A percentile compares a stretch with the other conserved stretches of the same genome.
Evolutionary conservation across 495 filamentous ascomycete species (phyloP).

Genomic region (Aspergillus ostianus): DNA sequence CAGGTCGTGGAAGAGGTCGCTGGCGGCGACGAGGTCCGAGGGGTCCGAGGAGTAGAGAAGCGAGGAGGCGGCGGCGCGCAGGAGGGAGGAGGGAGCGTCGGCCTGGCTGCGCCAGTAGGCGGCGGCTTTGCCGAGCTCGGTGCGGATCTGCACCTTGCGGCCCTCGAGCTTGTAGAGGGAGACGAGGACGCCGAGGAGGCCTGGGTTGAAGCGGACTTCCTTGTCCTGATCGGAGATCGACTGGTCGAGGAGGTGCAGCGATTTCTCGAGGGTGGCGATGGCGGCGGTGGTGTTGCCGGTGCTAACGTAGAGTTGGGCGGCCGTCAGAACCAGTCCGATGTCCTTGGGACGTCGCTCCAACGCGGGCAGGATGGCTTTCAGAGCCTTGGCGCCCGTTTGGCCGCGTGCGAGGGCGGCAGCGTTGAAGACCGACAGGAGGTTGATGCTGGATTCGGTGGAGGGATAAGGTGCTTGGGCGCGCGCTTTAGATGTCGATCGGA

Average conservation of each 20-base stretch:
- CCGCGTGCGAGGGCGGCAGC: slow-evolving; percentile 73
- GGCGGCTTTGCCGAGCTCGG: slow-evolving; percentile 76
- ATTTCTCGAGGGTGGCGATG: slow-evolving; percentile 69
- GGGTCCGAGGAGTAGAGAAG: slow-evolving; percentile 70
- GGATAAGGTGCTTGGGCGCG: slow-evolving; percentile 54
- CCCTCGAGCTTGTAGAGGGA: slow-evolving; percentile 77
- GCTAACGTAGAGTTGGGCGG: slow-evolving; percentile 79
- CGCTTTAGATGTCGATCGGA: slow-evolving; percentile 59
- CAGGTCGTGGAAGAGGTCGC: slow-evolving; percentile 70
- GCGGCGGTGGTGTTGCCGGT: slow-evolving; percentile 74
- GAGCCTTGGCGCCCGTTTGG: slow-evolving; percentile 60
- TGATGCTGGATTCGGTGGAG: slow-evolving; percentile 55
- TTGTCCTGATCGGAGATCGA: slow-evolving; percentile 60
- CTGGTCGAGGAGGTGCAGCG: slow-evolving; percentile 69
- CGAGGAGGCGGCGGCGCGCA: slow-evolving; percentile 75
- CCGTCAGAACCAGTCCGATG: slow-evolving; percentile 77
- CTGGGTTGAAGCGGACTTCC: slow-evolving; percentile 77
- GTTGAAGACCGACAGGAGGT: slow-evolving; percentile 70
- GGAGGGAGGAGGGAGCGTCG: slow-evolving; percentile 55
- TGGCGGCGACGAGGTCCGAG: slow-evolving; percentile 65
- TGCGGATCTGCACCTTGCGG: slow-evolving; percentile 69
- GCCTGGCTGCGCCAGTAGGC: slow-evolving; percentile 68
- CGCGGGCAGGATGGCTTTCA: slow-evolving; percentile 73
- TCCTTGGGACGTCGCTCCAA: slow-evolving; percentile 77
- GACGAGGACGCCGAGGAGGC: slow-evolving; percentile 78